These are phyloP conservation scores for Penicillium longicatenatum DNA, from an alignment of 495 filamentous ascomycete species.

Conservation along the genomic window DNA sequence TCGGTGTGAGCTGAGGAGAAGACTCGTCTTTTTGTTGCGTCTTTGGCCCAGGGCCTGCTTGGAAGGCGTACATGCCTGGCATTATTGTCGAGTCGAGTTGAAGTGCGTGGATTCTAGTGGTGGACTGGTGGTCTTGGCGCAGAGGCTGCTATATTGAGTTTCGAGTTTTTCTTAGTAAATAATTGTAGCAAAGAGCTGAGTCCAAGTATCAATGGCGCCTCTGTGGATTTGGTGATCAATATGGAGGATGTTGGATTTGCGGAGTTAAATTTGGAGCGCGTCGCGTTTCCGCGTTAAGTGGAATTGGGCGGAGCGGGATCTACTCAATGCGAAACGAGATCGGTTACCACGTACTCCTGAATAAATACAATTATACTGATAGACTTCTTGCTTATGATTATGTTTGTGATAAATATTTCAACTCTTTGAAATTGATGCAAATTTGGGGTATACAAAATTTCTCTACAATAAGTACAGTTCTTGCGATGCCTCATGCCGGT, in stretches of 20 bases:
- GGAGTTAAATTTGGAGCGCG: conserved; percentile 30
- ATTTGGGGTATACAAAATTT: conserved; percentile 33
- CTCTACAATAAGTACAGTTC: conserved; percentile 16
- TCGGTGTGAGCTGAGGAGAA: conserved; percentile 54
- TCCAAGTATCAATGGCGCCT: background rate
- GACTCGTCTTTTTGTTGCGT: conserved; percentile 16
- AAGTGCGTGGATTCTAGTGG: no score
- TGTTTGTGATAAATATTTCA: background rate
- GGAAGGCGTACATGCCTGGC: conserved; percentile 45
- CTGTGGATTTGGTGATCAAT: background rate
- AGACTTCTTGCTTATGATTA: no score
- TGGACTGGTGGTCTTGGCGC: background rate
- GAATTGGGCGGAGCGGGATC: conserved; percentile 9
- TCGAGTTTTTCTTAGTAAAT: background rate
- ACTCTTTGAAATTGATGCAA: conserved; percentile 19
- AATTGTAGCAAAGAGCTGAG: background rate
- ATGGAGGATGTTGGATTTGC: conserved; percentile 4
- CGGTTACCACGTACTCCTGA: conserved; percentile 5
- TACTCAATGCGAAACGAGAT: conserved; percentile 6
- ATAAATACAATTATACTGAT: no score
- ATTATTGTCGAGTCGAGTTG: conserved; percentile 14
- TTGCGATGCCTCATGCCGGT: conserved; percentile 10
- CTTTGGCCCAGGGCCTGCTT: conserved; percentile 27
- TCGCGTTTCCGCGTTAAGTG: conserved; percentile 44
- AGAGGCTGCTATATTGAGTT: background rate